Conservation (phyloP, 345 rosid species). For the Litchi chinensis region DNA sequence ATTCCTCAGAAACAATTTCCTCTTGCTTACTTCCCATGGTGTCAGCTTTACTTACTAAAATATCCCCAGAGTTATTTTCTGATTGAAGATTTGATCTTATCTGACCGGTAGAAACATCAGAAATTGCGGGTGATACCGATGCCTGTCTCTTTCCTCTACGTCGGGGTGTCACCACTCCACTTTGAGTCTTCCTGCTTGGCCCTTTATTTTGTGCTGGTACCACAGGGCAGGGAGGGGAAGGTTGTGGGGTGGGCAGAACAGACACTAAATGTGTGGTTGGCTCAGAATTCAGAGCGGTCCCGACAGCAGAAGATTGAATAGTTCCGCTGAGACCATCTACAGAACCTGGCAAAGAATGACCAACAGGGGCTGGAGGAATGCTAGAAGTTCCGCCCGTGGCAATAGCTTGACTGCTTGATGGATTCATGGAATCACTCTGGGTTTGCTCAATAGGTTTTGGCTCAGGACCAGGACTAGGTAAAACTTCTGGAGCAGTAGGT, state of each 20-base stretch:
- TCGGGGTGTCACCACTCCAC: slow-evolving; percentile 39
- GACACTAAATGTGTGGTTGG: background rate
- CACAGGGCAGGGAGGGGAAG: background rate
- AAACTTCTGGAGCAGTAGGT: slow-evolving; percentile 46
- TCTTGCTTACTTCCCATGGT: slow-evolving; percentile 43
- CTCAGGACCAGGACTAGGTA: slow-evolving; percentile 50
- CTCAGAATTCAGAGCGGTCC: background rate
- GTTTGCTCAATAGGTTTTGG: slow-evolving; percentile 37
- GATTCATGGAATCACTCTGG: slow-evolving; percentile 31
- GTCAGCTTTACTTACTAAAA: slow-evolving; percentile 19
- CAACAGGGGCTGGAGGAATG: background rate
- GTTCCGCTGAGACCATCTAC: slow-evolving; percentile 5
- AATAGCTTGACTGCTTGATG: slow-evolving; percentile 26
- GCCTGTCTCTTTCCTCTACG: slow-evolving; percentile 51
- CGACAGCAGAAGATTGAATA: slow-evolving; percentile 1
- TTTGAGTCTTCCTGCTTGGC: slow-evolving; percentile 19
- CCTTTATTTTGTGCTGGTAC: slow-evolving; percentile 11
- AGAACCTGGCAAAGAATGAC: slow-evolving; percentile 1
- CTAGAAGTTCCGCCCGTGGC: background rate
- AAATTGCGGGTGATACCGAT: slow-evolving; percentile 6
- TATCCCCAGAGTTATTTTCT: slow-evolving; percentile 24
- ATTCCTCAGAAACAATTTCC: slow-evolving; percentile 38
- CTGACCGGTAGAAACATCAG: slow-evolving; percentile 27
- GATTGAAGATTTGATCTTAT: slow-evolving; percentile 18
- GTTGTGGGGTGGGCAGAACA: slow-evolving; percentile 6